These are phyloP conservation scores for Phanerodontia chrysosporium DNA, from an alignment of 768 basidiomycete species.

Conservation along the genomic window DNA sequence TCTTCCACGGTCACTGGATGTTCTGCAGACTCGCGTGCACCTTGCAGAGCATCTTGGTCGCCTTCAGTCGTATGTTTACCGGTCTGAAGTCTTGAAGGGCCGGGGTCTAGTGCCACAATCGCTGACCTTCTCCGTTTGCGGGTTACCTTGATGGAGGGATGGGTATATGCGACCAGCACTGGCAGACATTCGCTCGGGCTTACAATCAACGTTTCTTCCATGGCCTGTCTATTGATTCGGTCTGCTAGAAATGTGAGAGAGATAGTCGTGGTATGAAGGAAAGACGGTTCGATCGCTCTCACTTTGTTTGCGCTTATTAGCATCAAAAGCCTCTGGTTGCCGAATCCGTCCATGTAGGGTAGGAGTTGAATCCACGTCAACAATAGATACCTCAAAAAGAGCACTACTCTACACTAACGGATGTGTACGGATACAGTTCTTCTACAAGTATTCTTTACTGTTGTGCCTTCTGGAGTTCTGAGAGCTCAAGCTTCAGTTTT, in stretches of 20 bases:
- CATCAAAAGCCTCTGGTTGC: conserved; percentile 1
- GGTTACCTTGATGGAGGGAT: background rate
- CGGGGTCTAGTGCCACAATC: background rate
- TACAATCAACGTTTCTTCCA: background rate
- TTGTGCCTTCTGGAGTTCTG: conserved; percentile 18
- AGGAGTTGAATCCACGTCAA: background rate
- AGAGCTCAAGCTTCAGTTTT: conserved; percentile 57
- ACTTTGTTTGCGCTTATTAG: background rate
- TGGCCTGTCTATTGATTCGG: background rate
- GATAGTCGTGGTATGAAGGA: too few relatives aligned
- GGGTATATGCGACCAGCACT: background rate
- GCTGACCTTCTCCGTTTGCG: background rate
- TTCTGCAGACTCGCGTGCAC: background rate
- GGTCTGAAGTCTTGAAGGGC: background rate
- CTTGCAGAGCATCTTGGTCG: background rate
- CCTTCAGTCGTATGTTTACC: too few relatives aligned
- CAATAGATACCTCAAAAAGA: background rate
- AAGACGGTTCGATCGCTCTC: background rate
- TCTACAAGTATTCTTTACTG: background rate
- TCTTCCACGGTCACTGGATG: conserved; percentile 10
- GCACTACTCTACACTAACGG: background rate
- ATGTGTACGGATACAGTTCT: background rate
- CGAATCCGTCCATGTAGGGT: background rate
- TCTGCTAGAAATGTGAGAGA: background rate
- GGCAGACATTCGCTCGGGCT: background rate